Evolutionary conservation across 352 stramenopile species (phyloP).

Genomic region (Pythium phragmiticola): DNA sequence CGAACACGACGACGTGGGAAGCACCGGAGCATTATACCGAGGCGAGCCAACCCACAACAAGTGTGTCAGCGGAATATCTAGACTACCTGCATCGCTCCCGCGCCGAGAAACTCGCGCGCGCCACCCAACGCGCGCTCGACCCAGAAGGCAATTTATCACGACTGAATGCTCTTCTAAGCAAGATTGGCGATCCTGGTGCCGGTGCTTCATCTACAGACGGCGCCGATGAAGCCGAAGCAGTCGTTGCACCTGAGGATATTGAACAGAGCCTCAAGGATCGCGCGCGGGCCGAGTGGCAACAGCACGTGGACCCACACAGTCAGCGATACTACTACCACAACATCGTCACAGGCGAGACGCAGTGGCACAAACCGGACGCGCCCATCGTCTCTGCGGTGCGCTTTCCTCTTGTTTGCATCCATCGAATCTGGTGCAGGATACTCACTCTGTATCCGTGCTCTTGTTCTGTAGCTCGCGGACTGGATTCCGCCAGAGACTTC

Average conservation of each 20-base stretch:
- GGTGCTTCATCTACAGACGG: slow-evolving; percentile 1
- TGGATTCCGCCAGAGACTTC: slow-evolving; percentile 68
- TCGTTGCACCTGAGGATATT: slow-evolving; percentile 12
- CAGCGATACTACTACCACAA: slow-evolving; percentile 88
- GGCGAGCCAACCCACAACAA: slow-evolving; percentile 15
- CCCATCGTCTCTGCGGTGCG: slow-evolving; percentile 69
- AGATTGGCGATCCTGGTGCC: slow-evolving; percentile 39
- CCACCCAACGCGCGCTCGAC: slow-evolving; percentile 66
- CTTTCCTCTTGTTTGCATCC: not conserved
- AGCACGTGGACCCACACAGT: slow-evolving; percentile 80
- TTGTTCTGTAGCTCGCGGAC: slow-evolving; percentile 50
- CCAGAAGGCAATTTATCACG: slow-evolving; percentile 66
- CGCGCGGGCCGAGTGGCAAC: slow-evolving; percentile 63
- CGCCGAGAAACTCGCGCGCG: slow-evolving; percentile 47
- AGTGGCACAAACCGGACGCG: slow-evolving; percentile 76
- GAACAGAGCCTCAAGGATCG: slow-evolving; percentile 30
- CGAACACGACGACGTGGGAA: slow-evolving; percentile 72
- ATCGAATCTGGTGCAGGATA: no score
- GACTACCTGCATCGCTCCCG: slow-evolving; percentile 57
- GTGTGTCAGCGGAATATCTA: slow-evolving; percentile 56
- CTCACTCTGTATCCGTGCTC: not conserved
- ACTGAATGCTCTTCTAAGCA: slow-evolving; percentile 69
- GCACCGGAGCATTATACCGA: slow-evolving; percentile 50
- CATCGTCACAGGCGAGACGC: slow-evolving; percentile 64
- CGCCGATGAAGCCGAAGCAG: not conserved